Base-by-base conservation (phyloP, 495 filamentous ascomycete species). In the Penicillium antarcticum region DNA sequence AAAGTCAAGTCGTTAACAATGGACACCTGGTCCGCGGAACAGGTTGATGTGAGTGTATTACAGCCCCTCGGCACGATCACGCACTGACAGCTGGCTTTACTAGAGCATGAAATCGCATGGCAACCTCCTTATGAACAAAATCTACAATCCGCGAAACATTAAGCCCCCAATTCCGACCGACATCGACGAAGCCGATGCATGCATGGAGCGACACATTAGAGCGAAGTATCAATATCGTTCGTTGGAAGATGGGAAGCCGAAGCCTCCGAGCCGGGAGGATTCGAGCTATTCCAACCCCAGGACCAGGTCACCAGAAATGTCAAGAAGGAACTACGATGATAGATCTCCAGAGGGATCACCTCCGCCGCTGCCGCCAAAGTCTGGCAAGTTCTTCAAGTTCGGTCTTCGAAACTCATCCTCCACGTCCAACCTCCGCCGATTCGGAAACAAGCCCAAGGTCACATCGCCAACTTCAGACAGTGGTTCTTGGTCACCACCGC, bases 1-100 rank as follows among this genome's bases (percentile, higher is more conserved):
- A 98, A 97, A 69, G 89, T 98, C 70, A 98, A 98, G 70, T 96
- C 91, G 8, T 73, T 97, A 74, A 95, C 87, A 57, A 97, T 97
- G 94, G 94, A 98, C 65, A 90, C 83, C 42, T 98, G 94, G 94
- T 81, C 88, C 37, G 85, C 83, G 63, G 94, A 97, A 31, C 95
- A 98, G 71, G 91, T 98, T 47, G 94, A 97, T 71, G 92, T 96
- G 77, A 66, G 78, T 63, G 42, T 33, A 38, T 11, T 38, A n/a
- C 41, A 42, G n/a, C 8, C 45, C 18, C 21, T 11, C 16, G 31
- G 17, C 36, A 19, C 17, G 31, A 33, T 12, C 18, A 11, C 26
- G 36, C 36, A 42, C 51, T 61, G 33, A 53, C 48, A 34, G 70
- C 58, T 36, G 40, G 37, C 16, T 32, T 34, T 31, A 23, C 42